These are phyloP conservation scores for Xylariaceae sp. DNA, from an alignment of 2,329 filamentous ascomycete genomes.

Conservation along the genomic window DNA sequence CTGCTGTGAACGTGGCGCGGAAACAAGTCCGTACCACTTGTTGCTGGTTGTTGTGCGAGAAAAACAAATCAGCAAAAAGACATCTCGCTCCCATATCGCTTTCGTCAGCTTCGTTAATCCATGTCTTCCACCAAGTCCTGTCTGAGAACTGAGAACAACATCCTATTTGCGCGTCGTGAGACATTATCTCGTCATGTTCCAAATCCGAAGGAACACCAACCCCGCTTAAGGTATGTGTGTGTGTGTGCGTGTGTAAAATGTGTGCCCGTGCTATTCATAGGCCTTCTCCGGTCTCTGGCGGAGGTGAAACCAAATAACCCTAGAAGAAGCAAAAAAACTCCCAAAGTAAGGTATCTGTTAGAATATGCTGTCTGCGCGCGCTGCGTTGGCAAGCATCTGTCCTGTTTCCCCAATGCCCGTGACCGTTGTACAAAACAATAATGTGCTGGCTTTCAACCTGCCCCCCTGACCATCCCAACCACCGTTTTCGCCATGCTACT, in stretches of 20 bases:
- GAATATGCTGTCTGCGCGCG: constrained; percentile 28
- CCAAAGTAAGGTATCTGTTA: constrained; percentile 25
- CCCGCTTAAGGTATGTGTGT: constrained; percentile 25
- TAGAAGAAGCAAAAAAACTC: constrained; percentile 19
- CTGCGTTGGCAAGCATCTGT: constrained; percentile 34
- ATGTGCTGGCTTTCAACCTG: constrained; percentile 32
- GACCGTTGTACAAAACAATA: constrained; percentile 45
- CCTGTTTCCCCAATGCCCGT: constrained; percentile 33
- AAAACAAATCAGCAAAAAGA: constrained; percentile 15
- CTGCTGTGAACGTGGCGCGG: background rate
- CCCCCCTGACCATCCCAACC: constrained; percentile 38
- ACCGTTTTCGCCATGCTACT: constrained; percentile 44
- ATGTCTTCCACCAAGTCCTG: constrained; percentile 21
- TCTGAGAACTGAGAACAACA: constrained; percentile 23
- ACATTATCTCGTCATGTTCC: constrained; percentile 40
- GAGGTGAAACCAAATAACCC: constrained; percentile 30
- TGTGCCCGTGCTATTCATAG: constrained; percentile 29
- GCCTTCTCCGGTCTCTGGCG: constrained; percentile 28
- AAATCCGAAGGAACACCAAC: constrained; percentile 31
- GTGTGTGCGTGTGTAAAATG: too few species aligned
- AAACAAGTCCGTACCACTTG: constrained; percentile 23
- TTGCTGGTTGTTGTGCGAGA: constrained; percentile 19
- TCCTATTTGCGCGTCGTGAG: constrained; percentile 40
- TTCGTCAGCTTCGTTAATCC: constrained; percentile 17
- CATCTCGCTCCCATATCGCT: constrained; percentile 19